These are phyloP conservation scores for Aspergillus puulaauensis DNA, from an alignment of 2,329 filamentous ascomycete genomes.

Conservation along the genomic window DNA sequence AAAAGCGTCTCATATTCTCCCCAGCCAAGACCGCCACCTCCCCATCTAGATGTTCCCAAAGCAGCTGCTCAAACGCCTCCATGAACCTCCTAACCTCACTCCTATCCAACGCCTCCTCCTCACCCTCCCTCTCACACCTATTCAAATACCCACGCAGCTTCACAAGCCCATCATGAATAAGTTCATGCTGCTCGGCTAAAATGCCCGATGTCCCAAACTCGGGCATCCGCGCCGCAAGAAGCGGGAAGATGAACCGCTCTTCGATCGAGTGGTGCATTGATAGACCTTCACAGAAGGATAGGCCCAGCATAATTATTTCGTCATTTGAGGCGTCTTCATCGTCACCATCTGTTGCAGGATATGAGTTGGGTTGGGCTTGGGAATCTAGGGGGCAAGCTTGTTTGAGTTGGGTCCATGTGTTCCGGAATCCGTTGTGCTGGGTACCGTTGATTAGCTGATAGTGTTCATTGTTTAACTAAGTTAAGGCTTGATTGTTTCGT, in stretches of 20 bases:
- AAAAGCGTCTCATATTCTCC: conserved; percentile 85
- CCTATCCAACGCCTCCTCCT: conserved; percentile 59
- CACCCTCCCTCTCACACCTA: conserved; percentile 50
- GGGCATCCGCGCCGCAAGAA: conserved; percentile 74
- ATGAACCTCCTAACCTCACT: conserved; percentile 66
- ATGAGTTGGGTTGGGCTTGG: conserved; percentile 30
- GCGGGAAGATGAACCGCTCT: conserved; percentile 76
- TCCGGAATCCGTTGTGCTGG: conserved; percentile 74
- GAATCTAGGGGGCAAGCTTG: conserved; percentile 53
- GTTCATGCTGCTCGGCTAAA: conserved; percentile 70
- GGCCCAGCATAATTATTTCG: conserved; percentile 66
- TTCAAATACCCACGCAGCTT: conserved; percentile 65
- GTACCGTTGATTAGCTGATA: conserved; percentile 5
- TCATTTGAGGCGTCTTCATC: conserved; percentile 59
- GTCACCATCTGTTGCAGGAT: conserved; percentile 45
- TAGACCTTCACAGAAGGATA: conserved; percentile 71
- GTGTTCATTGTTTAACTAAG: no score
- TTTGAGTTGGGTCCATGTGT: conserved; percentile 71
- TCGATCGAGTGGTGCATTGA: conserved; percentile 79
- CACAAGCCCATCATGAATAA: conserved; percentile 77
- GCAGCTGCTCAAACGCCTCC: conserved; percentile 73
- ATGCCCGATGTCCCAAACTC: conserved; percentile 68
- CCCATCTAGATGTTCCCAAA: conserved; percentile 65
- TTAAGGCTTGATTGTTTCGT: neutral
- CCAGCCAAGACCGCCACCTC: conserved; percentile 63